Conservation (phyloP, 2,329 filamentous ascomycete genomes). For the Penicillium sp. region DNA sequence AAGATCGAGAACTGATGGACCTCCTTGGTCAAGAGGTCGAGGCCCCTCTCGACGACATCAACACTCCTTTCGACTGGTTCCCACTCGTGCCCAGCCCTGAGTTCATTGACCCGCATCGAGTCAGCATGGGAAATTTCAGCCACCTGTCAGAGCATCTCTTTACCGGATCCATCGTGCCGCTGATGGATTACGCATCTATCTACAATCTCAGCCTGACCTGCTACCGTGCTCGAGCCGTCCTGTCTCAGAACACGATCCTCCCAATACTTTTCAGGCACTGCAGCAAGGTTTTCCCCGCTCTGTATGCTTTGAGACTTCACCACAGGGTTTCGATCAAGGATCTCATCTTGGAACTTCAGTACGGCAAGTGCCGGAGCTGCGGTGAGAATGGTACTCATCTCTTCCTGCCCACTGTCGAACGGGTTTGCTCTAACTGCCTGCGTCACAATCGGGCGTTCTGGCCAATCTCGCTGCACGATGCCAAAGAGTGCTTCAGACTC, state of each 20-base stretch:
- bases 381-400: constrained; percentile 1
- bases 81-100: no score
- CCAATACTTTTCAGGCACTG: not conserved
- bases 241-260: not conserved
- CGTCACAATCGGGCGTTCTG: constrained; percentile 6
- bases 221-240: not conserved
- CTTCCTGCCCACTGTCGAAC: constrained; percentile 12
- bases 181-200: not conserved
- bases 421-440: constrained; percentile 11
- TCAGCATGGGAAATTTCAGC: not conserved
- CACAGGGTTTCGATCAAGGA: not conserved
- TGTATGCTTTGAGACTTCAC: not conserved
- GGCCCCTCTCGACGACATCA: not conserved
- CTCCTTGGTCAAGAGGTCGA: not conserved
- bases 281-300: not conserved
- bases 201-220: not conserved
- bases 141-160: not conserved
- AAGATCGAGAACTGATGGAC: not conserved
- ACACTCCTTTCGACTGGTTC: not conserved
- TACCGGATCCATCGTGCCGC: not conserved
- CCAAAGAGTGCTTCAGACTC: constrained; percentile 1
- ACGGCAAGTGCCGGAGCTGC: constrained; percentile 10
- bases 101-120: not conserved
- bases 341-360: constrained; percentile 8
- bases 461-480: not conserved